A percentile compares a stretch with the other conserved stretches of the same genome.
Conservation (phyloP, 805 yeast species). For the Zygosaccharomyces siamensis region DNA sequence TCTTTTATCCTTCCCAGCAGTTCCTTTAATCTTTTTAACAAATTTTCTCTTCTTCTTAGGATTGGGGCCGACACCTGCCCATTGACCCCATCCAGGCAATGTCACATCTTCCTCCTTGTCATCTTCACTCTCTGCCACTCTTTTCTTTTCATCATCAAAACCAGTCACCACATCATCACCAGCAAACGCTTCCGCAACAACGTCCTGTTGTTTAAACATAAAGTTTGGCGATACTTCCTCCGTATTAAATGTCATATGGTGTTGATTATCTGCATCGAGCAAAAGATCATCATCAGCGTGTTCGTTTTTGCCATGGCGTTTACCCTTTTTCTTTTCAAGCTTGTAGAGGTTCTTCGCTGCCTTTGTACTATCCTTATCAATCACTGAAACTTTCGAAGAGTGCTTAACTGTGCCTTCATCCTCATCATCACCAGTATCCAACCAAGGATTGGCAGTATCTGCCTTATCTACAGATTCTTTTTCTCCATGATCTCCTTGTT, state of each 20-base stretch:
- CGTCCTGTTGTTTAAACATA: conserved; percentile 72
- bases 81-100: conserved; percentile 96
- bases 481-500: conserved; percentile 34
- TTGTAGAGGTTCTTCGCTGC: conserved; percentile 45
- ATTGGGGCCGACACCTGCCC: conserved; percentile 71
- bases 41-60: conserved; percentile 54
- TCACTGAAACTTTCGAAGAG: conserved; percentile 43
- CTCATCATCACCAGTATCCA: conserved; percentile 34
- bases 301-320: conserved; percentile 12
- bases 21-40: conserved; percentile 70
- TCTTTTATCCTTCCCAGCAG: conserved; percentile 65
- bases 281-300: conserved; percentile 32
- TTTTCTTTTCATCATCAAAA: conserved; percentile 71
- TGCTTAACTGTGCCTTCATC: conserved; percentile 24
- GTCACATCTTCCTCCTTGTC: conserved; percentile 83
- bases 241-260: conserved; percentile 50
- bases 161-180: conserved; percentile 88
- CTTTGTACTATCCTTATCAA: conserved; percentile 48
- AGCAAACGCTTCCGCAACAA: conserved; percentile 90
- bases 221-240: conserved; percentile 42
- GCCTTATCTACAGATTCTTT: conserved; percentile 35
- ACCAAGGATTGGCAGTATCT: conserved; percentile 49
- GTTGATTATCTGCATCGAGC: conserved; percentile 41
- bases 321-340: conserved; percentile 36
- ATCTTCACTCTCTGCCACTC: conserved; percentile 67